Evolutionary conservation across 2,329 filamentous ascomycete genomes (phyloP).

Genomic region (Aspergillus melleus): DNA sequence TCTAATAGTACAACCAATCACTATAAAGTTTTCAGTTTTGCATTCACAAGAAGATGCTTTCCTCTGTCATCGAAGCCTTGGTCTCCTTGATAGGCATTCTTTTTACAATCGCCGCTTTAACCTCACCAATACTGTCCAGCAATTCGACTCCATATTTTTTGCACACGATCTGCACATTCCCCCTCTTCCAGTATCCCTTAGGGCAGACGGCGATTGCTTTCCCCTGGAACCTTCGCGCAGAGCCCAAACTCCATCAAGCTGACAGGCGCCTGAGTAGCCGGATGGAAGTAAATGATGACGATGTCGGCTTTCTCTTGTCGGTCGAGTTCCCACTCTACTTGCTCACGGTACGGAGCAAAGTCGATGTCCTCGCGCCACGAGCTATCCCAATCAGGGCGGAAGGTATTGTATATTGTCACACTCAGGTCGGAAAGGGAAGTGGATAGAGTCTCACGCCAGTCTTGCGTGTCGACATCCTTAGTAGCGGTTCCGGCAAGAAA

Average conservation of each 20-base stretch:
- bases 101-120: slow-evolving; percentile 7
- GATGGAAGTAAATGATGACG: slow-evolving; percentile 13
- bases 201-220: slow-evolving; percentile 13
- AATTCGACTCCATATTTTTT: slow-evolving; percentile 9
- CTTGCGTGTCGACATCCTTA: background rate
- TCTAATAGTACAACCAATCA: too few relatives aligned
- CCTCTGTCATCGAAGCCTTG: background rate
- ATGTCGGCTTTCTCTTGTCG: slow-evolving; percentile 8
- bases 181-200: slow-evolving; percentile 15
- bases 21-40: too few relatives aligned
- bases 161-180: slow-evolving; percentile 15
- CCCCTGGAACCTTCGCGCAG: slow-evolving; percentile 5
- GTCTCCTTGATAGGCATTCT: background rate
- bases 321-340: slow-evolving; percentile 12
- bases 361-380: slow-evolving; percentile 9
- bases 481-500: slow-evolving; percentile 8
- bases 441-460: slow-evolving; percentile 8
- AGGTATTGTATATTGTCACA: slow-evolving; percentile 8
- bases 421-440: slow-evolving; percentile 1
- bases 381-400: slow-evolving; percentile 8
- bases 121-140: slow-evolving; percentile 5
- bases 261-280: slow-evolving; percentile 9
- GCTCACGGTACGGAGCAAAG: slow-evolving; percentile 6
- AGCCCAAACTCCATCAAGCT: slow-evolving; percentile 12
- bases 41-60: too few relatives aligned